A percentile compares a stretch with the other conserved stretches of the same genome.
These are phyloP conservation scores for Oxyria digyna DNA, from an alignment of 148 eudicot genomes.

Conservation along the genomic window DNA sequence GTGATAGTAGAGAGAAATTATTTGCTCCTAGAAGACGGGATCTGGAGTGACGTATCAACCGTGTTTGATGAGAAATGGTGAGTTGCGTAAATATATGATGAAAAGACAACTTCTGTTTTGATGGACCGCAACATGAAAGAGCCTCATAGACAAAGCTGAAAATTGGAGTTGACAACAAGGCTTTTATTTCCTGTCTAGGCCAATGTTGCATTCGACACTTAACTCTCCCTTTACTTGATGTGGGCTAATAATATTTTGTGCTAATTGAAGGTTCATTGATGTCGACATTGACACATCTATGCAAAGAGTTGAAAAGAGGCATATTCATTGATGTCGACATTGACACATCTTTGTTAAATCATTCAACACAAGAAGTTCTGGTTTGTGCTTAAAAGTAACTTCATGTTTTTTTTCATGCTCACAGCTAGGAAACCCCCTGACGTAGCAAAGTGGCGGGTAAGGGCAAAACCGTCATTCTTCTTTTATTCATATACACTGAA, in stretches of 20 bases:
- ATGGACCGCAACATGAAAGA: too few species aligned
- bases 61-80: slow-evolving; percentile 91
- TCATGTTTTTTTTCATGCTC: not conserved
- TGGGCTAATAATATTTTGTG: too few species aligned
- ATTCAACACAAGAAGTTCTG: not conserved
- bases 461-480: slow-evolving; percentile 6
- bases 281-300: slow-evolving; percentile 65
- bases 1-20: slow-evolving; percentile 94
- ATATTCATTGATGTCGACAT: slow-evolving; percentile 46
- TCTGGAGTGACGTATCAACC: slow-evolving; percentile 68
- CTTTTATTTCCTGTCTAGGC: too few species aligned
- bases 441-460: slow-evolving; percentile 89
- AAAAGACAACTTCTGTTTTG: too few species aligned
- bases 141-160: too few species aligned
- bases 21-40: slow-evolving; percentile 63
- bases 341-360: not conserved
- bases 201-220: too few species aligned
- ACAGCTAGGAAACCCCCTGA: slow-evolving; percentile 61
- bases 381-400: slow-evolving; percentile 4
- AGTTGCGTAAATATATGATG: not conserved
- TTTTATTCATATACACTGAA: not conserved
- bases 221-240: too few species aligned
- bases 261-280: slow-evolving; percentile 86
- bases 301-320: slow-evolving; percentile 77
- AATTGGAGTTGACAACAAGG: too few species aligned